A percentile compares a stretch with the other conserved stretches of the same genome.
Evolutionary conservation across 2,329 filamentous ascomycete genomes (phyloP).

Genomic region (Didymella sp.): DNA sequence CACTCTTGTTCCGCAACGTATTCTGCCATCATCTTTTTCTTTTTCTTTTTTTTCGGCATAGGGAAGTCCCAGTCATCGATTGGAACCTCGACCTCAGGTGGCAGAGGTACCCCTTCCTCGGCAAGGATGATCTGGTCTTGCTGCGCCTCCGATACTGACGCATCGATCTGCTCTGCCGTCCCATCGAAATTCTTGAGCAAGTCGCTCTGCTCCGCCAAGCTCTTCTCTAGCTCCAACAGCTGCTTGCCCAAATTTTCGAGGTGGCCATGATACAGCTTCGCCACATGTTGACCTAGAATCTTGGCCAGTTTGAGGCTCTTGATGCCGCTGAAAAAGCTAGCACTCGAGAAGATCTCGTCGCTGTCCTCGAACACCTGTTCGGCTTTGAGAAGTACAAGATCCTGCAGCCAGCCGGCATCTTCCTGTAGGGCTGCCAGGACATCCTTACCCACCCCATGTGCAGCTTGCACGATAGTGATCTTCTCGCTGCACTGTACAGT

Average conservation of each 20-base stretch:
- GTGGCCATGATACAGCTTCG: neutral
- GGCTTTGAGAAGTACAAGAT: constrained; percentile 1
- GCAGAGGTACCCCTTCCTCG: neutral
- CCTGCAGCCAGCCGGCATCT: constrained; percentile 1
- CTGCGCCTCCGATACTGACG: neutral
- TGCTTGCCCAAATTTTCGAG: neutral
- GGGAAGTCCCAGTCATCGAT: neutral
- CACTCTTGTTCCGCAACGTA: neutral
- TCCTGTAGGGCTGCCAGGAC: neutral
- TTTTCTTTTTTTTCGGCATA: neutral
- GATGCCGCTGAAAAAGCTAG: neutral
- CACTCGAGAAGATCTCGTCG: neutral
- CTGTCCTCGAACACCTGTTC: constrained; percentile 1
- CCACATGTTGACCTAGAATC: neutral
- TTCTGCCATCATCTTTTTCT: neutral
- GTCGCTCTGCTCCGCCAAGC: neutral
- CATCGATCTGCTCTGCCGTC: neutral
- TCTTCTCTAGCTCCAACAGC: neutral
- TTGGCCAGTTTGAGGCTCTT: neutral
- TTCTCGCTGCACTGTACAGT: neutral
- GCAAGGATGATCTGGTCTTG: neutral
- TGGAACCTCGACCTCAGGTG: neutral
- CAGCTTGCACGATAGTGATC: neutral
- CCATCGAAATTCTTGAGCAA: neutral
- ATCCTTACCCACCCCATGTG: neutral